These are phyloP conservation scores for Cylindrotheca closterium DNA, from an alignment of 108 stramenopile genomes.

Conservation along the genomic window DNA sequence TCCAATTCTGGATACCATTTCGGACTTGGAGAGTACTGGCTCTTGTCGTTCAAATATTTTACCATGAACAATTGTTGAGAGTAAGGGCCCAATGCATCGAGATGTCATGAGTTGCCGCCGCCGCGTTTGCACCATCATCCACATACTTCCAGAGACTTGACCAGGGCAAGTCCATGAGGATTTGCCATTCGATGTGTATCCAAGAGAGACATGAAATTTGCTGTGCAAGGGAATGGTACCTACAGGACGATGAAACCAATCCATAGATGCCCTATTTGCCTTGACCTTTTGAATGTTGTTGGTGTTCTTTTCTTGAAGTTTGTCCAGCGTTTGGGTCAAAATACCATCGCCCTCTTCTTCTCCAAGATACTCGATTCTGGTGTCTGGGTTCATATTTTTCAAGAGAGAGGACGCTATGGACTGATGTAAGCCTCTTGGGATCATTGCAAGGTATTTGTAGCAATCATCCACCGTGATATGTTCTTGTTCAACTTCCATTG, in stretches of 20 bases:
- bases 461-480: too few species aligned
- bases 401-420: neutral
- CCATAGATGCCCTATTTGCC: neutral
- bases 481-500: too few species aligned
- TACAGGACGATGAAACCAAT: conserved; percentile 16
- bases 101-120: neutral
- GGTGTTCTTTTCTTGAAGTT: neutral
- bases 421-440: conserved; percentile 9
- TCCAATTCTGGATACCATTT: neutral
- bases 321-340: neutral
- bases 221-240: conserved; percentile 16
- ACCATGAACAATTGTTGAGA: conserved; percentile 3
- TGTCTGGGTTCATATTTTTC: neutral
- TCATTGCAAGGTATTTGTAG: conserved; percentile 3
- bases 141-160: conserved; percentile 22
- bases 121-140: conserved; percentile 14
- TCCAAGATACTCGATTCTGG: neutral
- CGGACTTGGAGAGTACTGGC: neutral
- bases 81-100: conserved; percentile 23
- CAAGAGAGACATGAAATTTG: conserved; percentile 21
- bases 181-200: conserved; percentile 2
- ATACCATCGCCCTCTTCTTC: neutral
- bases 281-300: neutral
- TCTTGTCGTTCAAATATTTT: neutral
- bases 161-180: conserved; percentile 21